Evolutionary conservation across 305 asterid species (phyloP).

Genomic region (Fraxinus sp.): DNA sequence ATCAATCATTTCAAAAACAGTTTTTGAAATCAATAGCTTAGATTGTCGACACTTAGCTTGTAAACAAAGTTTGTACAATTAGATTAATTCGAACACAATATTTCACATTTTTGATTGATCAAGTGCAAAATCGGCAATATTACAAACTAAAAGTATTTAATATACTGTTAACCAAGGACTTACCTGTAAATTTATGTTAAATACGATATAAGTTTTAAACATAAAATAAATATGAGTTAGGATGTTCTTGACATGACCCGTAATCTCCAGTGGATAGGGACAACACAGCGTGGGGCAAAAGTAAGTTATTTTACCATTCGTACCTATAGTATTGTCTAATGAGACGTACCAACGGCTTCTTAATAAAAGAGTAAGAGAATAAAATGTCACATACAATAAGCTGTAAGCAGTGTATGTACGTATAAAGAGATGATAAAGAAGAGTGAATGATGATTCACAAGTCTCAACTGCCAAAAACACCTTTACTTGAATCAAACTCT

Average conservation of each 20-base stretch:
- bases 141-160: background rate
- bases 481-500: constrained; percentile 66
- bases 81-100: too few relatives aligned
- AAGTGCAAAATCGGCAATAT: background rate
- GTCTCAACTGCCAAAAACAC: constrained; percentile 41
- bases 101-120: background rate
- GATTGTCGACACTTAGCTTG: too few relatives aligned
- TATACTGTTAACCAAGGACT: background rate
- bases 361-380: background rate
- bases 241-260: background rate
- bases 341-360: background rate
- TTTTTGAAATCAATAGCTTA: too few relatives aligned
- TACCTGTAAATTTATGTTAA: too few relatives aligned
- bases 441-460: constrained; percentile 31
- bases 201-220: too few relatives aligned
- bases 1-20: too few relatives aligned
- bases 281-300: background rate
- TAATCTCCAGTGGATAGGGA: background rate
- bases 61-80: too few relatives aligned
- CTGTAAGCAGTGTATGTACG: background rate
- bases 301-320: background rate
- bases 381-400: background rate
- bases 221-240: background rate
- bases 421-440: background rate
- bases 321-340: background rate